phyloP scores from a whole-genome alignment of 2,329 filamentous ascomycete species.

The Lizonia empirigonia region DNA sequence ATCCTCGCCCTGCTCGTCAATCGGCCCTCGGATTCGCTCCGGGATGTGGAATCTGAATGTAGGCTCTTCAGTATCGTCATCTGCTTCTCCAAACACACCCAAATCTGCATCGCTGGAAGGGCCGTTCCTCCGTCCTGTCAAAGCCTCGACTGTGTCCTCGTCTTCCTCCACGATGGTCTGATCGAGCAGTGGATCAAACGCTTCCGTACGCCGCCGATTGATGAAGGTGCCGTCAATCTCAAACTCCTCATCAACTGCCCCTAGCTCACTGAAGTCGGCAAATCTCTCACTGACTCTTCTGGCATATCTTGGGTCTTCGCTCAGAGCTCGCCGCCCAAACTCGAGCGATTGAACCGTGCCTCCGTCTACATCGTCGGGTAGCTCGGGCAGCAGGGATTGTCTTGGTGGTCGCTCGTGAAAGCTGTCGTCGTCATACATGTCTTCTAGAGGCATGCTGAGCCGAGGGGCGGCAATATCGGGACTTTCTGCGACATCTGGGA shows the following conservation, averaged over 20 bases:
- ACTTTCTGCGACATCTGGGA: slow-evolving; percentile 55
- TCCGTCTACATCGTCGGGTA: slow-evolving; percentile 47
- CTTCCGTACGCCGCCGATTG: slow-evolving; percentile 29
- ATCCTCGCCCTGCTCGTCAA: slow-evolving; percentile 20
- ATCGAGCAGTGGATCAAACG: slow-evolving; percentile 47
- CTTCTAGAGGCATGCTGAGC: slow-evolving; percentile 50
- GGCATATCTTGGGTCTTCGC: slow-evolving; percentile 49
- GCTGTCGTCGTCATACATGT: slow-evolving; percentile 52
- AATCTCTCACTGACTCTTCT: slow-evolving; percentile 60
- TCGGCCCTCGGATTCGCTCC: slow-evolving; percentile 36
- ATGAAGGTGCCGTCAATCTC: slow-evolving; percentile 53
- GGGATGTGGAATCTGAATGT: slow-evolving; percentile 49
- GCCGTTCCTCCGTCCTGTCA: slow-evolving; percentile 40
- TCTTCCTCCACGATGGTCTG: slow-evolving; percentile 40
- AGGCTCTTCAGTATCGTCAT: slow-evolving; percentile 45
- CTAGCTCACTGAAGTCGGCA: slow-evolving; percentile 52
- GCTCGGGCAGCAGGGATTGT: slow-evolving; percentile 43
- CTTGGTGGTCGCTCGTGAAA: slow-evolving; percentile 48
- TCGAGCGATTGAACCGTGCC: slow-evolving; percentile 57
- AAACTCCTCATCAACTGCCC: slow-evolving; percentile 41
- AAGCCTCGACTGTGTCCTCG: slow-evolving; percentile 39
- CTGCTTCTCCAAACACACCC: slow-evolving; percentile 40
- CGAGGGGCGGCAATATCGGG: slow-evolving; percentile 51
- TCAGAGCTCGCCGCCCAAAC: slow-evolving; percentile 50
- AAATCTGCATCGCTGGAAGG: slow-evolving; percentile 39